Conservation (phyloP, 2,329 filamentous ascomycete species). For the Colletotrichum liriopes region DNA sequence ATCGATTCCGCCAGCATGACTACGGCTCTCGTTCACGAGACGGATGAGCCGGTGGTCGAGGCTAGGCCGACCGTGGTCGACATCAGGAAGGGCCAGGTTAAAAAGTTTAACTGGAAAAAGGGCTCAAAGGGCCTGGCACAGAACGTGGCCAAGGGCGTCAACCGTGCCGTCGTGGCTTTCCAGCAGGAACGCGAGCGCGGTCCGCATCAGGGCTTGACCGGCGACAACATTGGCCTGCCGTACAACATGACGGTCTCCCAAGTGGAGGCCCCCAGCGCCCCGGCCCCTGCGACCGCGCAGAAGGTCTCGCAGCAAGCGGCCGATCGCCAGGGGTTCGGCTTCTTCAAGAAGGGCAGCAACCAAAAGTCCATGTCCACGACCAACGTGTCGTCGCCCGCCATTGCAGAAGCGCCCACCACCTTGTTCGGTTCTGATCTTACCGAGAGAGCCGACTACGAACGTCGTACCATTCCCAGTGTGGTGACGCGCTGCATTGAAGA, state of each 20-base stretch:
- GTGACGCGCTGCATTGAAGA: constrained; percentile 96
- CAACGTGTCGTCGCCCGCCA: constrained; percentile 56
- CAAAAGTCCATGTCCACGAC: constrained; percentile 66
- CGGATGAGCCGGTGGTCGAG: constrained; percentile 78
- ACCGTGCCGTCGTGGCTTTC: constrained; percentile 87
- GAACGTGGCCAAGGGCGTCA: constrained; percentile 93
- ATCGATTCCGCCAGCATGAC: constrained; percentile 67
- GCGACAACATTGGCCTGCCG: constrained; percentile 78
- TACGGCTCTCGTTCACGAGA: constrained; percentile 73
- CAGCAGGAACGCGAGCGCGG: constrained; percentile 72
- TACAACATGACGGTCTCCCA: constrained; percentile 78
- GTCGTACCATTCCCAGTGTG: constrained; percentile 89
- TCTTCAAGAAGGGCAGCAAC: constrained; percentile 74
- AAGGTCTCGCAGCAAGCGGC: constrained; percentile 27
- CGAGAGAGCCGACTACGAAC: constrained; percentile 89
- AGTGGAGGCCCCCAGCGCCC: constrained; percentile 56
- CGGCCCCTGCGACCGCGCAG: constrained; percentile 33
- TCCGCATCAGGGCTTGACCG: constrained; percentile 67
- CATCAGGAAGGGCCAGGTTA: constrained; percentile 92
- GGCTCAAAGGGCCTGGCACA: constrained; percentile 94
- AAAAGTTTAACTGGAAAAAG: constrained; percentile 99
- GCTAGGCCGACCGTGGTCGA: constrained; percentile 93
- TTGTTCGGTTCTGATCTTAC: constrained; percentile 93
- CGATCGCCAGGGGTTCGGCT: constrained; percentile 75
- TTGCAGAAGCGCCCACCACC: constrained; percentile 69